Base-by-base conservation (phyloP, 75 land plant species). In the Chamaecyparis obtusa region DNA sequence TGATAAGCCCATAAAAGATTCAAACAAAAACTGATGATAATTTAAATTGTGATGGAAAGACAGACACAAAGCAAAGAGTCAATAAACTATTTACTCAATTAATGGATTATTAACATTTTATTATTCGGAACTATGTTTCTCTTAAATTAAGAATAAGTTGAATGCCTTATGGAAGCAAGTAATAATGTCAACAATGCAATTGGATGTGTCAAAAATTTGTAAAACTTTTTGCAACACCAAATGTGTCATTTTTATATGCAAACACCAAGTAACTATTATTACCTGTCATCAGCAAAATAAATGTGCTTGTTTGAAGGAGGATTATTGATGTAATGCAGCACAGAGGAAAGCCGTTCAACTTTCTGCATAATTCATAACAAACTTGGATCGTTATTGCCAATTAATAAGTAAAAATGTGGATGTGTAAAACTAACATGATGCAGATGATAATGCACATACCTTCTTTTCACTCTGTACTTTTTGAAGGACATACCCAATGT, bases 381-480 rank as follows among this genome's bases (percentile, higher is more conserved):
- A 81, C 33, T 27, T 81, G 9, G 83, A 55, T 14, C 11, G 84
- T 33, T 21, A 85, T 55, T 9, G 36, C n/a, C 19, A 32, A 74
- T 84, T 57, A 79, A 48, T 3, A 78, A 56, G 44, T 27, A 43
- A 76, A 19, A 56, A 27, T 74, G 84, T 24, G 55, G 15, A 55
- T 19, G 60, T 46, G 27, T 16, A 16, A 44, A 44, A 17, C 11
- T 55, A 46, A 30, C 36, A n/a, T 57, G 30, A 64, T 77, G 85
- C 33, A 15, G 49, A 39, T 83, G 44, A 27, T 41, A 83, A 83
- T 19, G 21, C 11, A 35, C 80, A 83, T 57, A 91, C 96, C 90
- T 94, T 95, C 82, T 92, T 93, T 82, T 95, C 99, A 84, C 90
- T 87, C 87, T 97, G 99, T 57, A 92, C 76, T 88, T 94, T 93